Evolutionary conservation across 768 basidiomycete species (phyloP).

Genomic region (Thelephora ganbajun): DNA sequence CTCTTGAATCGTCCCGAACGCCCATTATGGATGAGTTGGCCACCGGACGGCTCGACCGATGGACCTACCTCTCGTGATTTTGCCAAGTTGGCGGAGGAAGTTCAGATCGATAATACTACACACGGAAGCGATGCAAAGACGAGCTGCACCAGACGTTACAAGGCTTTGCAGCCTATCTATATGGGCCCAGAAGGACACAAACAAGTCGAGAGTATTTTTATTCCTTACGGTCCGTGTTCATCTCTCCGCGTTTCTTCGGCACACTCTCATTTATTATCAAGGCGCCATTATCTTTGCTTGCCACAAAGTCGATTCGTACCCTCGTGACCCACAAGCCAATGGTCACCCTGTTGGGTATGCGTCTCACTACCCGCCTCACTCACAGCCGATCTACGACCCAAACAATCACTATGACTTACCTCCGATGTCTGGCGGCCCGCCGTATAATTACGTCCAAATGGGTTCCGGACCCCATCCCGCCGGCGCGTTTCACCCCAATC

Average conservation of each 20-base stretch:
- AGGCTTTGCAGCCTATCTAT: constrained; percentile 49
- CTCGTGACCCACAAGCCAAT: constrained; percentile 9
- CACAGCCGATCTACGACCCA: constrained; percentile 15
- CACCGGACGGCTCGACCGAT: constrained; percentile 39
- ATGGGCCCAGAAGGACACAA: constrained; percentile 31
- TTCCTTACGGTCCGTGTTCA: constrained; percentile 63
- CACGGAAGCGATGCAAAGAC: constrained; percentile 64
- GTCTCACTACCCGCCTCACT: constrained; percentile 12
- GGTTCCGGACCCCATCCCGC: constrained; percentile 1
- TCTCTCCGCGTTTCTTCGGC: constrained; percentile 10
- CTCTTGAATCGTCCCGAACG: constrained; percentile 46
- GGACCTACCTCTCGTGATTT: constrained; percentile 24
- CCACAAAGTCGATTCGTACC: constrained; percentile 43
- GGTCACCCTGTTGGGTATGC: constrained; percentile 12
- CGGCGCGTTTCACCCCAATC: constrained; percentile 2
- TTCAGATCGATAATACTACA: constrained; percentile 40
- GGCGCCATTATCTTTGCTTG: constrained; percentile 62
- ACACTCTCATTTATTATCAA: constrained; percentile 14
- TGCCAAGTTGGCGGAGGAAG: constrained; percentile 50
- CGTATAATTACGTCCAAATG: constrained; percentile 11
- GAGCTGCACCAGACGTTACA: constrained; percentile 75
- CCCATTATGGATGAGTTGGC: constrained; percentile 60
- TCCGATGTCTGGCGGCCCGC: constrained; percentile 11
- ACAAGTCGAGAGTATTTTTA: constrained; percentile 78
- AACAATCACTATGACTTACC: constrained; percentile 15